Conservation (phyloP, 78 protist species). For the Polysphondylium violaceum region DNA sequence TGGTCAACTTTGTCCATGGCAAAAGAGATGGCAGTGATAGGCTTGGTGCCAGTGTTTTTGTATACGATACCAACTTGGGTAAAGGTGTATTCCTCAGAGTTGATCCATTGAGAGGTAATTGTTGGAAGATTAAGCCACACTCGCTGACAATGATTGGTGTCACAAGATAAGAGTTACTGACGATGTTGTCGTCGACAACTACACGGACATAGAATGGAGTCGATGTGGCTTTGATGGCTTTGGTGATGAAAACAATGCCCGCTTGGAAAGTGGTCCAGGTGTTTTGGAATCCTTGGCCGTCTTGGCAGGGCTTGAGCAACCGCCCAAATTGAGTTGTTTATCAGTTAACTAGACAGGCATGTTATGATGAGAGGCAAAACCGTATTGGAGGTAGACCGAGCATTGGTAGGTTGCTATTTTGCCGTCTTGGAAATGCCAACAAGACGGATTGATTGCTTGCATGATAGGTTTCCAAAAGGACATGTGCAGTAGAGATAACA, state of each 20-base stretch:
- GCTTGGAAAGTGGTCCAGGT: neutral
- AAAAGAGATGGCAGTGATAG: neutral
- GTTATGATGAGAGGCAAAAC: slow-evolving; percentile 14
- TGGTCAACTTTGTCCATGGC: neutral
- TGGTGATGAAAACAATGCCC: slow-evolving; percentile 1
- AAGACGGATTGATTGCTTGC: no score
- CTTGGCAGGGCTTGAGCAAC: neutral
- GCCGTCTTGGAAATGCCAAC: no score
- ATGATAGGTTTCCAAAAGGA: slow-evolving; percentile 21
- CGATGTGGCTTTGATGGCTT: neutral
- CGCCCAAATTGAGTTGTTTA: slow-evolving; percentile 21
- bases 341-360: slow-evolving; percentile 7
- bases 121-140: neutral
- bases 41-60: slow-evolving; percentile 2
- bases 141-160: neutral
- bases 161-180: neutral
- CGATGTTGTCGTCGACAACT: neutral
- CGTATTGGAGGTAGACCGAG: slow-evolving; percentile 20
- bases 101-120: neutral
- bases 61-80: neutral
- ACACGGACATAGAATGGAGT: slow-evolving; percentile 20
- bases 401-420: slow-evolving; percentile 12
- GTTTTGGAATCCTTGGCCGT: slow-evolving; percentile 15
- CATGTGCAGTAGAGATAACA: slow-evolving; percentile 17
- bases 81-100: neutral